Evolutionary conservation across 139 green algal genomes (phyloP), one percentile per base, ranked within the genome.

Genomic region (Chlamydomonas incerta): DNA sequence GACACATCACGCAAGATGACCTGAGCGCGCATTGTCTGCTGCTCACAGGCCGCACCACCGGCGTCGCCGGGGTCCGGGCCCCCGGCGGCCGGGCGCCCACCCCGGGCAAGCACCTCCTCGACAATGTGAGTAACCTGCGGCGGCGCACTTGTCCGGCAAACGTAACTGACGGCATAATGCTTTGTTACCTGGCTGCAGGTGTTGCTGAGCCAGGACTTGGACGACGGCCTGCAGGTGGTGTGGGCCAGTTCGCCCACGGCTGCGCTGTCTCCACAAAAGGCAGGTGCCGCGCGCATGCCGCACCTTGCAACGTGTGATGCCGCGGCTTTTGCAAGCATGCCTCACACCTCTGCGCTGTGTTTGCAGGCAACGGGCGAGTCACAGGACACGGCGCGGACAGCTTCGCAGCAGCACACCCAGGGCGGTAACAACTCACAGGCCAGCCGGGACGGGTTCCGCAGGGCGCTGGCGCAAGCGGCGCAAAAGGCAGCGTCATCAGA

Each of bases 191-290:
- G 68, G 28, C 10, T 77, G 80, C 81, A 87, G 81, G 37, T 80
- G 9, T 47, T 87, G 4, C 62, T 87, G 24, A 87, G 82, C 72
- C 82, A 87, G 50, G 82, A 87, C 58, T 24, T 71, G 62, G 82
- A 87, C 35, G 82, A 87, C 20, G 72, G 72, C 14, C 52, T 87
- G 63, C 71, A 87, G 63, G 82, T 87, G 33, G 82, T 87, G 57
- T 87, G 82, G 82, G 72, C 71, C 15, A 81, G 71, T 34, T 87
- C 82, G 15, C 82, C 82, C 6, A 72, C 81, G 5, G 81, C 81
- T 15, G 81, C 34, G 0, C 80, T 31, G 1, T 85, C 79, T 5
- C 66, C 79, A 14, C 47, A 57, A 18, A 85, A 75, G 79, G 79
- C 75, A n/a, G 18, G 20, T 24, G 55, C 55, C 55, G 55, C 55